Base-by-base conservation (phyloP, 345 rosid genomes). In the Stellera chamaejasme region DNA sequence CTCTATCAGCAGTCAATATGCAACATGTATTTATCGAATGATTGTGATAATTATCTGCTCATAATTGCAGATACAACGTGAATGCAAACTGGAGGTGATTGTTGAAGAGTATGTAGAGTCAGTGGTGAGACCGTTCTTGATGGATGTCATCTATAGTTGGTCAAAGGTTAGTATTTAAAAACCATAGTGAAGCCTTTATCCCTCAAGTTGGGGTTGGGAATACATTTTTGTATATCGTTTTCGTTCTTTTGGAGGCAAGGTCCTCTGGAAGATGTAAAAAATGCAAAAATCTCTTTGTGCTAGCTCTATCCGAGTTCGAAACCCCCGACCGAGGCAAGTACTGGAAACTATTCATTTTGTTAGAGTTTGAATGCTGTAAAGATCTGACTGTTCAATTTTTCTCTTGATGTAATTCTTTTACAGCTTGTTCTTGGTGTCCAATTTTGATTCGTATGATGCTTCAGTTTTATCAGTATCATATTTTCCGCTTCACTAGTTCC, bases 141-240 rank as follows among this genome's bases (percentile, higher is more conserved):
- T 93, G 99, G 99, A 93, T 68, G 99, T 93, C 61, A 80, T 90
- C 72, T 93, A 89, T 75, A 81, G 88, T 63, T 89, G 97, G 99
- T 89, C 99, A 27, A 89, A 75, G 99, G 97, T 89, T 64, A 5
- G 90, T 66, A 45, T 50, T 61, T 64, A 39, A 46, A 1, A 5
- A 32, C 5, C 39, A 5, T 5, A 32, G 59, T 36, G 55, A 51
- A 56, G 59, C 39, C 39, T 32, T 32, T 5, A 3, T 32, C 39
- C 6, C 7, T 1, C 4, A 4, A 32, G 39, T 32, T 32, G 1
- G 39, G 39, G 9, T 32, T 8, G 52, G 45, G 19, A 47, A 15
- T 55, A 45, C 50, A n/a, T 62, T 13, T 56, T 13, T 2, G 1
- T 23, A 11, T 27, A 16, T 27, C 13, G 23, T 10, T 19, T 27